These are phyloP conservation scores for Niveomyces coronatus DNA, from an alignment of 2,329 filamentous ascomycete species.

Conservation along the genomic window DNA sequence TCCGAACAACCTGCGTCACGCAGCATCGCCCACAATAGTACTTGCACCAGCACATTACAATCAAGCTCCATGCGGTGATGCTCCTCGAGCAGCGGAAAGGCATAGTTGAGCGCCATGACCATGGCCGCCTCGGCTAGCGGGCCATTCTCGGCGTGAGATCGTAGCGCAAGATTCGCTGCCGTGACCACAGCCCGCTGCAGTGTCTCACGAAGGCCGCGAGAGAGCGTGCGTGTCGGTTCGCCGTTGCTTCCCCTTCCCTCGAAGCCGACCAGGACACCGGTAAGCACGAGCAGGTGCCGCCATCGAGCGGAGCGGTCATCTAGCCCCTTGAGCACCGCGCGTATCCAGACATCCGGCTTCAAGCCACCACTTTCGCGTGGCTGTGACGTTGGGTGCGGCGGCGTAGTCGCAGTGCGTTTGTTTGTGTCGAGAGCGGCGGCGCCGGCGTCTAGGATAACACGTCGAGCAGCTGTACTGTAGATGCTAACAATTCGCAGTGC, in stretches of 20 bases:
- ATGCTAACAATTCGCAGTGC: constrained; percentile 59
- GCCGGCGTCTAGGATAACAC: constrained; percentile 41
- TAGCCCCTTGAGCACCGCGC: constrained; percentile 45
- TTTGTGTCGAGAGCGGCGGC: constrained; percentile 23
- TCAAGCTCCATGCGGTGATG: constrained; percentile 48
- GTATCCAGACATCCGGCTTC: constrained; percentile 42
- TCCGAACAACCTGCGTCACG: constrained; percentile 65
- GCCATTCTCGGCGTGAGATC: constrained; percentile 30
- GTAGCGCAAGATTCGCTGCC: constrained; percentile 67
- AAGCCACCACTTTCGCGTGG: constrained; percentile 31
- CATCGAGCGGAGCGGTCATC: constrained; percentile 56
- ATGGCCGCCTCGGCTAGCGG: constrained; percentile 40
- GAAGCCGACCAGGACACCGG: constrained; percentile 69
- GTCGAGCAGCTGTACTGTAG: constrained; percentile 56
- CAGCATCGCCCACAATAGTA: constrained; percentile 56
- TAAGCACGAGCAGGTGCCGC: constrained; percentile 75
- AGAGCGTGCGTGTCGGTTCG: constrained; percentile 55
- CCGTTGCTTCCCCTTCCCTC: constrained; percentile 53
- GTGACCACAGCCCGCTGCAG: constrained; percentile 64
- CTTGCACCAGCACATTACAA: constrained; percentile 60
- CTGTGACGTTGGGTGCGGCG: constrained; percentile 7
- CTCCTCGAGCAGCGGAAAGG: constrained; percentile 61
- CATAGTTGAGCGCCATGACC: constrained; percentile 64
- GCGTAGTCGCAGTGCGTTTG: constrained; percentile 2
- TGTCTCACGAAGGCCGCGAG: constrained; percentile 50